Evolutionary conservation across 345 rosid genomes (phyloP), one percentile per base, ranked within the genome.

Genomic region (Anacardium occidentale): DNA sequence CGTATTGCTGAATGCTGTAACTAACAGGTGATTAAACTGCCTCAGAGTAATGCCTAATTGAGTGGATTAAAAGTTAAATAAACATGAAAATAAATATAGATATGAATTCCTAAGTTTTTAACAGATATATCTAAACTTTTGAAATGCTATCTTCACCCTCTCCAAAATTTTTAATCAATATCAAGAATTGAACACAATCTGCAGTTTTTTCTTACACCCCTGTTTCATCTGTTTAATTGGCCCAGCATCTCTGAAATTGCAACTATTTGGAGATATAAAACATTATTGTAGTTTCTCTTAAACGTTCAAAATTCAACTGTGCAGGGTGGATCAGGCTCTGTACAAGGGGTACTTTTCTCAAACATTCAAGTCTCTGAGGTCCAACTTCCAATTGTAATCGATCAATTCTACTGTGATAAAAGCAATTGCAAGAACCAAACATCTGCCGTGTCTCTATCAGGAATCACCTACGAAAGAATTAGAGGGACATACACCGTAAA

Each of bases 281-380:
- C 37, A 34, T 7, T 37, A 0, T 37, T 37, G 71, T 20, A 22
- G 17, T 12, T n/a, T 64, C 64, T 74, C 78, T 68, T 20, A 71
- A 59, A 48, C 74, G 52, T 53, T 69, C 54, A 78, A 70, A 77
- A 68, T 68, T 74, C 20, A 68, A 14, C 62, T 69, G 40, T 83
- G 87, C 98, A 94, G 96, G 99, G 99, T 71, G 98, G 98, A 59
- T 78, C 86, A 48, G 97, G 99, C 68, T 95, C 94, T 32, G 98
- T 95, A 18, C 91, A 87, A 62, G 96, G 92, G 67, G 83, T 95
- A 37, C 72, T 91, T 64, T 95, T 95, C 87, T 95, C 99, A 63
- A 92, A 95, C 85, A 84, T 95, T 62, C 98, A 89, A 79, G 90
- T 95, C 54, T 81, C 94, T 0, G 97, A 92, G 71, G 99, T 95